phyloP scores from a whole-genome alignment of 768 basidiomycete species.

The Rhodotorula sphaerocarpa region DNA sequence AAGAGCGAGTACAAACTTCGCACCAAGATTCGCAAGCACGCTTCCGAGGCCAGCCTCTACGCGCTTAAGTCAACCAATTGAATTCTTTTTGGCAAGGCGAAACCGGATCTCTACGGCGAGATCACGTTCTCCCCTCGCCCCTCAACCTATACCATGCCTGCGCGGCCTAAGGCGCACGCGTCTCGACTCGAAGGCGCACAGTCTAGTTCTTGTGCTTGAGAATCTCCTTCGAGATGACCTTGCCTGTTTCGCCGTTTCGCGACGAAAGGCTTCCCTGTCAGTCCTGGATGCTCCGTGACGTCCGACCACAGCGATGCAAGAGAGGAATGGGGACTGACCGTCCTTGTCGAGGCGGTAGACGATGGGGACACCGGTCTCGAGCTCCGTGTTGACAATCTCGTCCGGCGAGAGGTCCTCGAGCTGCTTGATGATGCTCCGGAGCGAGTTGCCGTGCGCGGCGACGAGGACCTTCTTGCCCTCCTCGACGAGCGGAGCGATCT shows the following conservation, averaged over 20 bases:
- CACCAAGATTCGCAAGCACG: too few relatives aligned
- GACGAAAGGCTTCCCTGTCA: not conserved
- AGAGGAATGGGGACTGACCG: conserved; percentile 1
- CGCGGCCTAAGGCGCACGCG: too few relatives aligned
- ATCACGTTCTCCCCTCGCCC: too few relatives aligned
- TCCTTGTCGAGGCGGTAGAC: conserved; percentile 37
- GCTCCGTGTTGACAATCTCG: conserved; percentile 37
- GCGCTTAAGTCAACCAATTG: too few relatives aligned
- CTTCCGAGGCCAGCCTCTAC: too few relatives aligned
- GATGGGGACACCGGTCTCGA: conserved; percentile 37
- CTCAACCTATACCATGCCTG: too few relatives aligned
- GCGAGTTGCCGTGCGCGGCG: conserved; percentile 40
- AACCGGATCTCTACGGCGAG: too few relatives aligned
- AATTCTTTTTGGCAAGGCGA: too few relatives aligned
- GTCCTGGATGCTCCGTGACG: not conserved
- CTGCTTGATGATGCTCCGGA: conserved; percentile 37
- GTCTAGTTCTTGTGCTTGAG: conserved; percentile 31
- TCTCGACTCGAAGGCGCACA: too few relatives aligned
- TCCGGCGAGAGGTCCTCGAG: conserved; percentile 36
- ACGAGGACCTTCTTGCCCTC: conserved; percentile 39
- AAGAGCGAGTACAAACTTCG: too few relatives aligned
- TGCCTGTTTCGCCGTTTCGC: conserved; percentile 13
- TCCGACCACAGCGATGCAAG: not conserved
- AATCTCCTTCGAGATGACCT: conserved; percentile 34
- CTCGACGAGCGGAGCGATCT: conserved; percentile 36